Evolutionary conservation across 2,329 filamentous ascomycete species (phyloP).

Genomic region (Xylariales sp.): DNA sequence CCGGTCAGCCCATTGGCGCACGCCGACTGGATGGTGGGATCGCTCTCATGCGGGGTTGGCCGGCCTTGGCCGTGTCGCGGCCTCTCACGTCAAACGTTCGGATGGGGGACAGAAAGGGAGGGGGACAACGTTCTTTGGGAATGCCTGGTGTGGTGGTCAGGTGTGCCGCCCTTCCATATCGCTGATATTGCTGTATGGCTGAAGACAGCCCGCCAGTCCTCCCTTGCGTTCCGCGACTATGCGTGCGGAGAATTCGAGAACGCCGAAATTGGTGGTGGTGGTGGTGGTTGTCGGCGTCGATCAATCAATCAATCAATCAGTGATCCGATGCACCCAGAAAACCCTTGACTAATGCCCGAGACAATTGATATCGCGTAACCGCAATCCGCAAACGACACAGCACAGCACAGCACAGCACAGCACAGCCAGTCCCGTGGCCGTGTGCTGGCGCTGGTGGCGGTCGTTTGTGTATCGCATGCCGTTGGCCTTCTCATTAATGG

Average conservation of each 20-base stretch:
- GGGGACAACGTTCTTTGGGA: not conserved
- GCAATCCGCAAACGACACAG: not conserved
- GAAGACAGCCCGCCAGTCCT: not conserved
- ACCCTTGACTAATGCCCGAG: conserved; percentile 15
- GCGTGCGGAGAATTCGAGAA: not conserved
- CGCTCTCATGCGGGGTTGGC: conserved; percentile 11
- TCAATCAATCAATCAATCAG: not conserved
- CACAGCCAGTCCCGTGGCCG: too few relatives aligned
- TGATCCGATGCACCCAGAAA: not conserved
- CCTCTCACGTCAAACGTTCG: conserved; percentile 8
- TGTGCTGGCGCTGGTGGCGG: not conserved
- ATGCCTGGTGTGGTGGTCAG: conserved; percentile 13
- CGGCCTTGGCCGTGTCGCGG: conserved; percentile 3
- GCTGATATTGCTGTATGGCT: not conserved
- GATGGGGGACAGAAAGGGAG: not conserved
- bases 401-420: too few relatives aligned
- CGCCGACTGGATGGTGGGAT: conserved; percentile 23
- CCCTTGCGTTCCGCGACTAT: not conserved
- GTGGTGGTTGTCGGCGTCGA: too few relatives aligned
- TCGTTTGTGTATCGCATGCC: not conserved
- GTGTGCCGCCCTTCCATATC: not conserved
- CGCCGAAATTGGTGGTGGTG: too few relatives aligned
- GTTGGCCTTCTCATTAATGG: not conserved
- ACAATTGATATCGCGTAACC: conserved; percentile 1
- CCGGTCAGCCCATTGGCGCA: conserved; percentile 9